A percentile compares a stretch with the other conserved stretches of the same genome.
Conservation (phyloP, 2,329 filamentous ascomycete genomes). For the Paracamarosporium sp. region DNA sequence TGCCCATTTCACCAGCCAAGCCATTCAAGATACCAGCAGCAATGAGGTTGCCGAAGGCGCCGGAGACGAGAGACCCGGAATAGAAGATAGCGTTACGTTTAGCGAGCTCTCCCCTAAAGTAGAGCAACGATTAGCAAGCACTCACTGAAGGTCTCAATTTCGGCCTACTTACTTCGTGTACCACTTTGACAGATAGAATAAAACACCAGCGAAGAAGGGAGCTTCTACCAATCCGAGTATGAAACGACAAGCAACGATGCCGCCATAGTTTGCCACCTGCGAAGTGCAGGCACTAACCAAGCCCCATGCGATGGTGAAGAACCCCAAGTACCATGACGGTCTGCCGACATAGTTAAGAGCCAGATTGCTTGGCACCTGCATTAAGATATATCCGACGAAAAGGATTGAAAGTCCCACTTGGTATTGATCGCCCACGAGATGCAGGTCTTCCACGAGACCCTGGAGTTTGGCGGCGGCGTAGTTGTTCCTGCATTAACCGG, state of each 20-base stretch:
- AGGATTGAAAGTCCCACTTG: constrained; percentile 24
- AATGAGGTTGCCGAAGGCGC: constrained; percentile 62
- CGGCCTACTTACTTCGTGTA: constrained; percentile 51
- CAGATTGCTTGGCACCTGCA: constrained; percentile 62
- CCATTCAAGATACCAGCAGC: constrained; percentile 57
- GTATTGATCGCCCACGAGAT: constrained; percentile 24
- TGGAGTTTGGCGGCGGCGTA: constrained; percentile 26
- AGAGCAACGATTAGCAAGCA: background rate
- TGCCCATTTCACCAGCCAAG: constrained; percentile 37
- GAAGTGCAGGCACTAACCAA: constrained; percentile 52
- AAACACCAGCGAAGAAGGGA: constrained; percentile 23
- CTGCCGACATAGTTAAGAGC: constrained; percentile 58
- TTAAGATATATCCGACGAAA: constrained; percentile 26
- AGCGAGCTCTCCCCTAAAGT: constrained; percentile 51
- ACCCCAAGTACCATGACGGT: constrained; percentile 61
- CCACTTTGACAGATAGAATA: constrained; percentile 48
- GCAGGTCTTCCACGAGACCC: constrained; percentile 22
- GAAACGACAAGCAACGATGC: constrained; percentile 22
- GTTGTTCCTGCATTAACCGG: constrained; percentile 21
- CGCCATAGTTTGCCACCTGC: constrained; percentile 30
- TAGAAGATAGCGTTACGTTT: constrained; percentile 61
- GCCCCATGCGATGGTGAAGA: constrained; percentile 53
- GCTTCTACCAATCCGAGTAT: constrained; percentile 18
- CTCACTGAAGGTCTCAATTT: background rate
- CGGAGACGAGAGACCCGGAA: constrained; percentile 56